phyloP scores from a whole-genome alignment of 2,329 filamentous ascomycete genomes.

The Aspergillus transmontanensis region DNA sequence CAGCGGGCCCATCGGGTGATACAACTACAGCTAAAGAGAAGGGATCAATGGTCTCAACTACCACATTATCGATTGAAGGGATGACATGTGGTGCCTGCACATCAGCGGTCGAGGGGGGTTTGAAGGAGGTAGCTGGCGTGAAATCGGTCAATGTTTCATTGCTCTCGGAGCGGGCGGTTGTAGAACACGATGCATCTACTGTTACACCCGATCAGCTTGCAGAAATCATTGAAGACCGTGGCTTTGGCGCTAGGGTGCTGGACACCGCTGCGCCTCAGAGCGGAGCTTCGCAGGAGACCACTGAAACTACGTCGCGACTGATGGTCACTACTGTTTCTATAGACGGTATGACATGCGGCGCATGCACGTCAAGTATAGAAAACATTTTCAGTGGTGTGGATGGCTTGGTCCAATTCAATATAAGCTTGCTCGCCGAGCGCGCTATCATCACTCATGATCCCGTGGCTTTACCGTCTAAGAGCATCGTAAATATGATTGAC shows the following conservation, averaged over 20 bases:
- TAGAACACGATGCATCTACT: slow-evolving; percentile 70
- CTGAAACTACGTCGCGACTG: slow-evolving; percentile 37
- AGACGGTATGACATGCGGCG: slow-evolving; percentile 96
- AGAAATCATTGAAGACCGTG: slow-evolving; percentile 66
- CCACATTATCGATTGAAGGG: slow-evolving; percentile 76
- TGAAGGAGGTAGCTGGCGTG: slow-evolving; percentile 73
- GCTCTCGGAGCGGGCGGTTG: slow-evolving; percentile 79
- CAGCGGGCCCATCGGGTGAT: slow-evolving; percentile 51
- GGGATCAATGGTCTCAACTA: slow-evolving; percentile 56
- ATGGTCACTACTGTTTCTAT: slow-evolving; percentile 84
- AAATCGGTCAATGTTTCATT: slow-evolving; percentile 79
- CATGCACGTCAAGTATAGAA: slow-evolving; percentile 91
- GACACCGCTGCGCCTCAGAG: slow-evolving; percentile 60
- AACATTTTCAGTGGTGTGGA: slow-evolving; percentile 75
- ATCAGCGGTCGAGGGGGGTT: slow-evolving; percentile 78
- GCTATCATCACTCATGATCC: slow-evolving; percentile 85
- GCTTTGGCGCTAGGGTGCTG: slow-evolving; percentile 78
- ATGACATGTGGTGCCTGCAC: slow-evolving; percentile 94
- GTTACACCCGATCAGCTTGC: slow-evolving; percentile 57
- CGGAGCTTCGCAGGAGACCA: slow-evolving; percentile 33
- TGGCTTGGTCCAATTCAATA: slow-evolving; percentile 86
- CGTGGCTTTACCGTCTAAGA: slow-evolving; percentile 67
- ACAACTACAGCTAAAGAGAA: slow-evolving; percentile 37
- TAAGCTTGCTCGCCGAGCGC: slow-evolving; percentile 89
- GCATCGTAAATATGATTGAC: slow-evolving; percentile 82